Conservation (phyloP, 192 early-diverging fungal species). For the Coemansia erecta region DNA sequence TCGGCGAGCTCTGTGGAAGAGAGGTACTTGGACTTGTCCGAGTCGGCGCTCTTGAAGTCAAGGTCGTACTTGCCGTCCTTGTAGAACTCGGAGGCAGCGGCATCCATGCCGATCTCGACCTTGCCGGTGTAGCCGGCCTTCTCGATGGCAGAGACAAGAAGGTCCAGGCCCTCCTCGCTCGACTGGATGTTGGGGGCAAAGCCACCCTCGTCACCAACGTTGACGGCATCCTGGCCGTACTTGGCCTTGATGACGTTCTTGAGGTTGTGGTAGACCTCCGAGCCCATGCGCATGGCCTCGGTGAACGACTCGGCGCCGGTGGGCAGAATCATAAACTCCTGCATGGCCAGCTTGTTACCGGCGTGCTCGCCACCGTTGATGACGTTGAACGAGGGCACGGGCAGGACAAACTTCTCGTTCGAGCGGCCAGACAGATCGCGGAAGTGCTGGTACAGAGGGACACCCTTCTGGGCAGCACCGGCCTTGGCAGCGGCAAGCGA, state of each 20-base stretch:
- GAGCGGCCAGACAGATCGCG: conserved; percentile 78
- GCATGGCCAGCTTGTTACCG: conserved; percentile 99
- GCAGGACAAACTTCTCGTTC: conserved; percentile 86
- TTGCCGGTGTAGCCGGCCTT: conserved; percentile 96
- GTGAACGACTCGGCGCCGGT: conserved; percentile 89
- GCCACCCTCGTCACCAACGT: conserved; percentile 99
- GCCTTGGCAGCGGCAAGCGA: conserved; percentile 95
- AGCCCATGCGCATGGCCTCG: conserved; percentile 97
- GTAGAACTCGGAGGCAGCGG: conserved; percentile 98
- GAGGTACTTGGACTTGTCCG: conserved; percentile 71
- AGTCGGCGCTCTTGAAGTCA: conserved; percentile 93
- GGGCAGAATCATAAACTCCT: conserved; percentile 99
- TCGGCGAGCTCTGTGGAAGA: conserved; percentile 76
- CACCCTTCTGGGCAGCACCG: conserved; percentile 89
- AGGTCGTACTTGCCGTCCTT: conserved; percentile 96
- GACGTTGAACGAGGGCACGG: conserved; percentile 97
- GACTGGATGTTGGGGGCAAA: conserved; percentile 99
- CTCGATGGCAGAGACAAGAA: conserved; percentile 84
- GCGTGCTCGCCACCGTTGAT: conserved; percentile 99
- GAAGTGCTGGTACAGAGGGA: conserved; percentile 95
- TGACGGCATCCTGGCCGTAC: conserved; percentile 98
- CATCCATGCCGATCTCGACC: conserved; percentile 96
- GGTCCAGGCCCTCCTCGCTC: conserved; percentile 92
- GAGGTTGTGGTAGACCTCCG: conserved; percentile 94
- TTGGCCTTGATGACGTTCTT: conserved; percentile 98